Evolutionary conservation across 176 grass and related monocot genomes (phyloP).

Genomic region (Dendrocalamus sinicus): DNA sequence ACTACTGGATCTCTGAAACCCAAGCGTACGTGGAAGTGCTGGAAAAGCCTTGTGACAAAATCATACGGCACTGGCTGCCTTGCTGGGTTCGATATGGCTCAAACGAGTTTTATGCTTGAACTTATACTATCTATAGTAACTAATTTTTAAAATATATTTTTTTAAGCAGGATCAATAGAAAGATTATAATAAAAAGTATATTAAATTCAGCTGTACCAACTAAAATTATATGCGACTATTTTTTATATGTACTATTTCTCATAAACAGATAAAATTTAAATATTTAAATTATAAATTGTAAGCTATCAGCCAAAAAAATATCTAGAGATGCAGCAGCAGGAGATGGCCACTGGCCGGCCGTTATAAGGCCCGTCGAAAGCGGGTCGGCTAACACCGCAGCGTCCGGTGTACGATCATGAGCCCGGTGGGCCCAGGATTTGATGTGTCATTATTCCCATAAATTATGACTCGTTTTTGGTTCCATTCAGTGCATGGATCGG

Average conservation of each 20-base stretch:
- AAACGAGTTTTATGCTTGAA: no score
- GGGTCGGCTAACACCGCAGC: not conserved
- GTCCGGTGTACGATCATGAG: slow-evolving; percentile 37
- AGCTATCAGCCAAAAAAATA: not conserved
- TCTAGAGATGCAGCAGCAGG: not conserved
- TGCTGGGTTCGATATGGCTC: no score
- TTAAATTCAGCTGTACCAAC: rapidly evolving
- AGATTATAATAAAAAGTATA: no score
- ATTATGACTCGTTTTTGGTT: slow-evolving; percentile 39
- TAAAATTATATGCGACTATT: no score
- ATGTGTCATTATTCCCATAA: slow-evolving; percentile 45
- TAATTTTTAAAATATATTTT: no score
- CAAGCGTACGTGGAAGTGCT: not conserved
- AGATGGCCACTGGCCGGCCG: not conserved
- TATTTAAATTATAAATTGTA: no score
- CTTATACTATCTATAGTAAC: no score
- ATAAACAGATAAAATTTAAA: no score
- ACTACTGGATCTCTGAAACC: not conserved
- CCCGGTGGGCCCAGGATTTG: not conserved
- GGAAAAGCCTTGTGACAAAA: no score
- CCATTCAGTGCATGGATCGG: slow-evolving; percentile 48
- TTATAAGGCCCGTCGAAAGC: slow-evolving; percentile 41
- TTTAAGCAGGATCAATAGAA: no score
- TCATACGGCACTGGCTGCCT: no score
- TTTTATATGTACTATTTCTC: no score